Evolutionary conservation across 2,329 filamentous ascomycete genomes (phyloP), one percentile per base, ranked within the genome.

Genomic region (Clarireedia hainanense): DNA sequence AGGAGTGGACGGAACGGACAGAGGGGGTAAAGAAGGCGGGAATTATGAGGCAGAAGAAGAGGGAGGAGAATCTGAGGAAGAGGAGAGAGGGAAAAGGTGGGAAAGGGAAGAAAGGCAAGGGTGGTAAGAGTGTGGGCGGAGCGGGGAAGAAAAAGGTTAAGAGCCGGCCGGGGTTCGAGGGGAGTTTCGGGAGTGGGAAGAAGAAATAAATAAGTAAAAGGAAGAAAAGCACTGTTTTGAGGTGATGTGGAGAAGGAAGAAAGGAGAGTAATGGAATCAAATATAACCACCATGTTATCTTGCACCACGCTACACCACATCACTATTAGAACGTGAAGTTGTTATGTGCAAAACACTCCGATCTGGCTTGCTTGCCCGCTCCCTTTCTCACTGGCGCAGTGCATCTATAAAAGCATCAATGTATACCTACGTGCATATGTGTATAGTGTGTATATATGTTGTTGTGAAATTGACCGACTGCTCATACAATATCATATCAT

Each of bases 1-100:
- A 87, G 68, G 90, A 94, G 68, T 97, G 94, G 89, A 80, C 75
- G 47, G 87, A 90, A 56, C 79, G 89, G 49, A 74, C 82, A 40
- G 82, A 86, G 27, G 85, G 85, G 30, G 84, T 97, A 49, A 80
- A 82, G 62, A 86, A 88, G 72, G 77, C 87, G 49, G 87, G 88
- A 69, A 87, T 89, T 52, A 85, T 88, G 64, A 86, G 85, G 69
- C 89, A 92, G 68, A 83, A 84, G 72, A 95, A 95, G 77, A 80
- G 86, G 60, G 88, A 91, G 67, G 86, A 88, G 49, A 92, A 92
- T 69, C 74, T 92, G 61, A 77, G 78, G 65, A 86, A 88, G 73
- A 79, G 88, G 61, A 80, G 80, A 63, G 89, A 94, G 50, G 86
- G 88, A 61, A 91, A 91, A 74, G 80, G 81, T 53, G 78, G 77